These are phyloP conservation scores for Phytophthora pini DNA, from an alignment of 352 stramenopile genomes.

Conservation along the genomic window DNA sequence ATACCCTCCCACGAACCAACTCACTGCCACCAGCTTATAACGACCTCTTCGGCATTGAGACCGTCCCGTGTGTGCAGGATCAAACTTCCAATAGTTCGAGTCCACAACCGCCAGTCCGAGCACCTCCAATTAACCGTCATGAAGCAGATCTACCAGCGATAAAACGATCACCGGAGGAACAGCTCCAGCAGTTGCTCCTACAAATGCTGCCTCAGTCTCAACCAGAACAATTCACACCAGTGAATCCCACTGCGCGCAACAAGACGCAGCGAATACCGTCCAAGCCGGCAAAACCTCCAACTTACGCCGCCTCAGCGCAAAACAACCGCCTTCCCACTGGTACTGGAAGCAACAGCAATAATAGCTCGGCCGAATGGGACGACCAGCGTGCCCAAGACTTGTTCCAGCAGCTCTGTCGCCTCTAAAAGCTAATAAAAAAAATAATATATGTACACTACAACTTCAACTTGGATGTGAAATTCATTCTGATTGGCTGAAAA, in stretches of 20 bases:
- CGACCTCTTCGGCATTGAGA: slow-evolving; percentile 75
- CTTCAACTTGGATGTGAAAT: slow-evolving; percentile 26
- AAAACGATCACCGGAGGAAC: slow-evolving; percentile 44
- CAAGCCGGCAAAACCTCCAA: slow-evolving; percentile 13
- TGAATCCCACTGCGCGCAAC: slow-evolving; percentile 2
- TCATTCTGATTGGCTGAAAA: slow-evolving; percentile 25
- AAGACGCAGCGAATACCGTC: slow-evolving; percentile 12
- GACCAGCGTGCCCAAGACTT: slow-evolving; percentile 65
- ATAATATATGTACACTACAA: too few species aligned
- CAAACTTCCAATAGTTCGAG: slow-evolving; percentile 5
- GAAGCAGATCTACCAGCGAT: background rate
- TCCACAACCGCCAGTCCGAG: slow-evolving; percentile 8
- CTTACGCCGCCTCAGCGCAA: background rate
- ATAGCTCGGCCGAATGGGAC: slow-evolving; percentile 45
- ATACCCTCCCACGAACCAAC: slow-evolving; percentile 25
- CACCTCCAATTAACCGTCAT: background rate
- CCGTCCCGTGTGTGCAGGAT: slow-evolving; percentile 34
- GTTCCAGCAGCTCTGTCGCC: slow-evolving; percentile 68
- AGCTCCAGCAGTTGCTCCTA: slow-evolving; percentile 59
- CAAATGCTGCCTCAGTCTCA: slow-evolving; percentile 47
- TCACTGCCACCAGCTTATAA: slow-evolving; percentile 61
- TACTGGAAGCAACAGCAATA: slow-evolving; percentile 13
- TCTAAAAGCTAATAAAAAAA: slow-evolving; percentile 26
- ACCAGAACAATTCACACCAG: background rate
- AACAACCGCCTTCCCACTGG: slow-evolving; percentile 2